Conservation (phyloP, 805 yeast genomes). For the Saturnispora silvae region DNA sequence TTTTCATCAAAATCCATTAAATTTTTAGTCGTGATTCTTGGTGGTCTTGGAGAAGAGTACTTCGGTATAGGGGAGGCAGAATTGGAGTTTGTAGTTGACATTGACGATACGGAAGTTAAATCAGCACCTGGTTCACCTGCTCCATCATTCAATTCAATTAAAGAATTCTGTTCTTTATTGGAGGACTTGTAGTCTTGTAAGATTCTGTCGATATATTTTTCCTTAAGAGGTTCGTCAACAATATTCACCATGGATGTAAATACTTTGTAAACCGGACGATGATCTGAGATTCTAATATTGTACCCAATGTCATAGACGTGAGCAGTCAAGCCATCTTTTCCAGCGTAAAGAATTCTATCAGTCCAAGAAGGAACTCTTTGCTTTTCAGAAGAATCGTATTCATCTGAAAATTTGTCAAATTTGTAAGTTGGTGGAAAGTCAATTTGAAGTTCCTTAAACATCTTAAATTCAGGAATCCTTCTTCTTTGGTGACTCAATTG, state of each 20-base stretch:
- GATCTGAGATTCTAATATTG: conserved; percentile 64
- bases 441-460: conserved; percentile 66
- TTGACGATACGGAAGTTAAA: conserved; percentile 3
- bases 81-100: conserved; percentile 13
- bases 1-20: conserved; percentile 17
- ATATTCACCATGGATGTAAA: conserved; percentile 57
- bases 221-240: conserved; percentile 54
- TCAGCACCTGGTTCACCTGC: conserved; percentile 7
- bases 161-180: conserved; percentile 10
- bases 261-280: conserved; percentile 83
- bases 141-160: conserved; percentile 25
- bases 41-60: conserved; percentile 11
- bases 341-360: conserved; percentile 68
- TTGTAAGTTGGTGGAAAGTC: conserved; percentile 86
- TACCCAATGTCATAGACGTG: conserved; percentile 59
- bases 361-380: conserved; percentile 96
- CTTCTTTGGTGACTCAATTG: conserved; percentile 72
- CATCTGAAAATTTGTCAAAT: conserved; percentile 72
- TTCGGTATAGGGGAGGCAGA: conserved; percentile 9
- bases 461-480: conserved; percentile 59
- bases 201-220: conserved; percentile 43
- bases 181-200: conserved; percentile 43
- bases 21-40: conserved; percentile 5
- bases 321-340: conserved; percentile 43
- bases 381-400: conserved; percentile 83